Evolutionary conservation across 352 stramenopile genomes (phyloP).

Genomic region (Pythium sukuiense): DNA sequence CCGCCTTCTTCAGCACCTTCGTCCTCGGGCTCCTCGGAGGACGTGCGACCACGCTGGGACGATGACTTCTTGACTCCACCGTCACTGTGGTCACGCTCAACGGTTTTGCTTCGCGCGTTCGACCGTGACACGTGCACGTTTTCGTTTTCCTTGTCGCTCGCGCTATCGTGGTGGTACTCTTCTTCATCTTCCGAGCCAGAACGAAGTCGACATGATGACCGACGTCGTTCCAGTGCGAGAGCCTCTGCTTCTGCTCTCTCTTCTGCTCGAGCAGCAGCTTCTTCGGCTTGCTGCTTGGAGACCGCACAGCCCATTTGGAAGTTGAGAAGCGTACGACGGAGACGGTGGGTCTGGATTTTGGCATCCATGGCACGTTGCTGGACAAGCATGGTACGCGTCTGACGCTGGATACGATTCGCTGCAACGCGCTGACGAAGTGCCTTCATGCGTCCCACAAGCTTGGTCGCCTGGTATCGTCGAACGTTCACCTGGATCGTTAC

Average conservation of each 20-base stretch:
- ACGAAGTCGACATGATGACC: neutral
- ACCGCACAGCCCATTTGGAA: slow-evolving; percentile 23
- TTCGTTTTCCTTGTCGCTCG: slow-evolving; percentile 4
- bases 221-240: neutral
- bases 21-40: slow-evolving; percentile 23
- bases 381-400: slow-evolving; percentile 18
- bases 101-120: neutral
- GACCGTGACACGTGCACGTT: neutral
- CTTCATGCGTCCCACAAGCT: slow-evolving; percentile 22
- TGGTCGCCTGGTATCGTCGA: slow-evolving; percentile 24
- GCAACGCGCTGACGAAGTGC: slow-evolving; percentile 22
- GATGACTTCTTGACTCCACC: slow-evolving; percentile 8
- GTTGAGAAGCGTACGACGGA: slow-evolving; percentile 18
- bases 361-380: slow-evolving; percentile 22
- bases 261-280: neutral
- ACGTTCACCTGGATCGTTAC: slow-evolving; percentile 22
- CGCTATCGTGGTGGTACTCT: neutral
- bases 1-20: slow-evolving; percentile 32
- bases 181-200: slow-evolving; percentile 17
- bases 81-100: neutral
- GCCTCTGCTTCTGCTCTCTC: slow-evolving; percentile 9
- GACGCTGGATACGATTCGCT: slow-evolving; percentile 25
- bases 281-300: slow-evolving; percentile 13
- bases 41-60: slow-evolving; percentile 13
- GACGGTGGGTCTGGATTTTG: slow-evolving; percentile 17